Conservation (phyloP, 306 rosid genomes). For the Trifolium pratense region DNA sequence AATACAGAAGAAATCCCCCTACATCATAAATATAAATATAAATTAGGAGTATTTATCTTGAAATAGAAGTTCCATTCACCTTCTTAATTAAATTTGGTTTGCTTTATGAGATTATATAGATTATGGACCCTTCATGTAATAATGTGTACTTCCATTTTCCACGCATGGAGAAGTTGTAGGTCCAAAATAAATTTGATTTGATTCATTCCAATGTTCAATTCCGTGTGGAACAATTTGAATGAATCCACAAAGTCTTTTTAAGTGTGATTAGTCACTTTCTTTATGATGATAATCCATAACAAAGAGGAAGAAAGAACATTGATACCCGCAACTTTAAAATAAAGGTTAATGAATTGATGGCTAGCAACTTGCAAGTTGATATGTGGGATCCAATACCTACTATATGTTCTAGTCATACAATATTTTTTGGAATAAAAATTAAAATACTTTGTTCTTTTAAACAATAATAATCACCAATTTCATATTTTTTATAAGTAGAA, state of each 20-base stretch:
- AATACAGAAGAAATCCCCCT: too few relatives aligned
- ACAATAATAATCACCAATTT: too few relatives aligned
- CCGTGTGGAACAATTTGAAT: neutral
- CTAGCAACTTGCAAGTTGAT: neutral
- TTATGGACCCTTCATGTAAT: neutral
- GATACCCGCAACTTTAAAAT: neutral
- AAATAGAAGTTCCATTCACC: neutral
- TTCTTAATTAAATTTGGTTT: too few relatives aligned
- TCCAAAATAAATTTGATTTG: neutral
- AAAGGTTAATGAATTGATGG: neutral
- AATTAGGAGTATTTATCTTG: too few relatives aligned
- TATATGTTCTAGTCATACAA: too few relatives aligned
- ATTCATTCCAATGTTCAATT: neutral
- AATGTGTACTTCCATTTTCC: neutral
- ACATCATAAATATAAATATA: too few relatives aligned
- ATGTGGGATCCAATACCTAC: neutral
- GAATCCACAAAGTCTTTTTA: neutral
- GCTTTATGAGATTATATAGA: neutral
- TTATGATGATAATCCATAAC: neutral
- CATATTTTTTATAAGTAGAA: too few relatives aligned
- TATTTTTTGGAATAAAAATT: too few relatives aligned
- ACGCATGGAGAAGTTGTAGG: neutral
- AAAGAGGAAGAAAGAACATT: neutral
- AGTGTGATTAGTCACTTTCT: neutral
- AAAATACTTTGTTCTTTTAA: too few relatives aligned